Conservation (phyloP, 495 filamentous ascomycete species). For the Neohortaea acidophila region DNA sequence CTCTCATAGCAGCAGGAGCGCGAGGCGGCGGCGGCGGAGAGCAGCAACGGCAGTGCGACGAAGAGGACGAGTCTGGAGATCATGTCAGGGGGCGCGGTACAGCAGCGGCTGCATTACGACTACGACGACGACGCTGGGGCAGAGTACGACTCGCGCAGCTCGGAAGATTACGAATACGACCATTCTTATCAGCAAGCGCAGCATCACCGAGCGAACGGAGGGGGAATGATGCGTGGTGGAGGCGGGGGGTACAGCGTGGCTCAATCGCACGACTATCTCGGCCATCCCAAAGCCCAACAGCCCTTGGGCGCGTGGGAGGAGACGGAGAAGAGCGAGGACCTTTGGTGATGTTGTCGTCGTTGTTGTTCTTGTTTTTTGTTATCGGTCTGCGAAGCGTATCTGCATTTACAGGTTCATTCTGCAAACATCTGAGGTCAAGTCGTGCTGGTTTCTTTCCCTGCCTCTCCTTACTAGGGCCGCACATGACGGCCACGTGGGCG, state of each 20-base stretch:
- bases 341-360: neutral
- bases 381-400: too few species aligned
- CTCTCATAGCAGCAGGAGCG: constrained; percentile 1
- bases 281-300: constrained; percentile 17
- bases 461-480: too few species aligned
- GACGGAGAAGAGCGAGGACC: constrained; percentile 1
- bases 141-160: constrained; percentile 10
- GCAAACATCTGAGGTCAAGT: too few species aligned
- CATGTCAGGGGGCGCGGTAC: constrained; percentile 1
- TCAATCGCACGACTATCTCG: constrained; percentile 24
- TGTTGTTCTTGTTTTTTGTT: too few species aligned
- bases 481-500: too few species aligned
- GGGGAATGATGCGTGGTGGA: neutral
- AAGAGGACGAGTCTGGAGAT: constrained; percentile 3
- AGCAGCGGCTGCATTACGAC: constrained; percentile 7
- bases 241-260: constrained; percentile 23
- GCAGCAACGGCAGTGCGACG: neutral
- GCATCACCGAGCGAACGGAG: constrained; percentile 1
- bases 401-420: too few species aligned
- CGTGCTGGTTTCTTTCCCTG: too few species aligned
- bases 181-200: neutral
- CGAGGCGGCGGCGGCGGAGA: neutral
- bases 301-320: constrained; percentile 15
- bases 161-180: constrained; percentile 12
- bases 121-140: neutral